Evolutionary conservation across 2,329 filamentous ascomycete species (phyloP).

Genomic region (Fusarium virguliforme): DNA sequence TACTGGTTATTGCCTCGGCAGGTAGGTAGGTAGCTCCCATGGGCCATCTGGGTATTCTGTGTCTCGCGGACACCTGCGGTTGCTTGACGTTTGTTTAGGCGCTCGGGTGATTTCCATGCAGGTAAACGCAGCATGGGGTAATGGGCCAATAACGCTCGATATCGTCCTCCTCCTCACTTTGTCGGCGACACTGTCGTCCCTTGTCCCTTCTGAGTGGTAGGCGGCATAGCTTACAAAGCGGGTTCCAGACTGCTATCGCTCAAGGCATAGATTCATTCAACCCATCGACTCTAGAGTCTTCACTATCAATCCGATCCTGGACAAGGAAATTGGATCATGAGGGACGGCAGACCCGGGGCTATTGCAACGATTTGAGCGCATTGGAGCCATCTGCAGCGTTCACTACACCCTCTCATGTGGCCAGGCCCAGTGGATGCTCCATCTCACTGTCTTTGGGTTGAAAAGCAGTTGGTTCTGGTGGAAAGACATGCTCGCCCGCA

Average conservation of each 20-base stretch:
- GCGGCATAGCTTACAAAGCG: neutral
- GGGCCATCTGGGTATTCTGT: neutral
- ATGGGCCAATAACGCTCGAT: neutral
- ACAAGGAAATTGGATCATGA: neutral
- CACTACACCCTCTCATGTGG: neutral
- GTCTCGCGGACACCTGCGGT: neutral
- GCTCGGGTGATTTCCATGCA: neutral
- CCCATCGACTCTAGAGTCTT: neutral
- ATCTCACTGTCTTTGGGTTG: conserved; percentile 1
- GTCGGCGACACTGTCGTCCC: neutral
- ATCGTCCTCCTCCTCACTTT: neutral
- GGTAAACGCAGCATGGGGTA: neutral
- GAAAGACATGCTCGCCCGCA: neutral
- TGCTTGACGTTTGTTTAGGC: neutral
- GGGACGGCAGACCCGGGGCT: neutral
- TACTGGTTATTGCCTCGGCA: too few relatives aligned
- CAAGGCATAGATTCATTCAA: neutral
- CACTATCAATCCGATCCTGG: neutral
- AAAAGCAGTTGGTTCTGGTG: neutral
- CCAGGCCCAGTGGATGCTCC: neutral
- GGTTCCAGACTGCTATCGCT: neutral
- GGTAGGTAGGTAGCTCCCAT: too few relatives aligned
- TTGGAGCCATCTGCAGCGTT: neutral
- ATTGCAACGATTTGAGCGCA: neutral
- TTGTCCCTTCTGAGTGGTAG: neutral